Evolutionary conservation across 2,329 filamentous ascomycete genomes (phyloP).

Genomic region (Cytospora piceicola): DNA sequence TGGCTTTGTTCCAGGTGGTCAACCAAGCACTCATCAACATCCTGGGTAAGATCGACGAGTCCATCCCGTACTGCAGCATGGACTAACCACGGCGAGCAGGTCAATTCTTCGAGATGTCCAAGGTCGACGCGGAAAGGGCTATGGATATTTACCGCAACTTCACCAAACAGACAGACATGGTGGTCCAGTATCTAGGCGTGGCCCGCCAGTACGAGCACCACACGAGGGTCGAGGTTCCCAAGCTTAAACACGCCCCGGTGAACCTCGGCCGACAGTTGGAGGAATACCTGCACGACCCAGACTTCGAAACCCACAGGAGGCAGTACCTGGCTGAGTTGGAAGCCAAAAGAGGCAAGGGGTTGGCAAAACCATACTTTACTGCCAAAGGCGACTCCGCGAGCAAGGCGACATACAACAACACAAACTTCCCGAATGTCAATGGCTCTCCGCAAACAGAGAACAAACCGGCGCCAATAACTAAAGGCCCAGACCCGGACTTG

Average conservation of each 20-base stretch:
- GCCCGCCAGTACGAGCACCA: constrained; percentile 91
- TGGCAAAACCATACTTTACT: constrained; percentile 41
- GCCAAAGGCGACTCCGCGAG: constrained; percentile 44
- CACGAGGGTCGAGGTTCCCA: constrained; percentile 91
- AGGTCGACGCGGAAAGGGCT: constrained; percentile 87
- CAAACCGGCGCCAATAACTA: constrained; percentile 45
- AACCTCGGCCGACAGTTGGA: constrained; percentile 88
- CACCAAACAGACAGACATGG: constrained; percentile 86
- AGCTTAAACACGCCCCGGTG: constrained; percentile 94
- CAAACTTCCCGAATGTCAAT: constrained; percentile 49
- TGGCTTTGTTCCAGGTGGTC: constrained; percentile 90
- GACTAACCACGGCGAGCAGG: constrained; percentile 55
- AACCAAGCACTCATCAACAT: constrained; percentile 98
- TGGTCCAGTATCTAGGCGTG: constrained; percentile 85
- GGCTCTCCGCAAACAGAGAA: constrained; percentile 36
- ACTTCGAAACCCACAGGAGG: constrained; percentile 90
- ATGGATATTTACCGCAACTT: constrained; percentile 92
- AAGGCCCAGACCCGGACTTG: constrained; percentile 73
- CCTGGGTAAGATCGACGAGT: constrained; percentile 64
- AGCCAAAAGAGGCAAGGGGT: constrained; percentile 57
- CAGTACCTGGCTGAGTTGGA: constrained; percentile 91
- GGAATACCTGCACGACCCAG: constrained; percentile 91
- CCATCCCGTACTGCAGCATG: background rate
- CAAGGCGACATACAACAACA: constrained; percentile 44
- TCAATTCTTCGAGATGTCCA: constrained; percentile 98